Evolutionary conservation across 2,329 filamentous ascomycete species (phyloP), one percentile per base, ranked within the genome.

Genomic region (Cercospora sp.): DNA sequence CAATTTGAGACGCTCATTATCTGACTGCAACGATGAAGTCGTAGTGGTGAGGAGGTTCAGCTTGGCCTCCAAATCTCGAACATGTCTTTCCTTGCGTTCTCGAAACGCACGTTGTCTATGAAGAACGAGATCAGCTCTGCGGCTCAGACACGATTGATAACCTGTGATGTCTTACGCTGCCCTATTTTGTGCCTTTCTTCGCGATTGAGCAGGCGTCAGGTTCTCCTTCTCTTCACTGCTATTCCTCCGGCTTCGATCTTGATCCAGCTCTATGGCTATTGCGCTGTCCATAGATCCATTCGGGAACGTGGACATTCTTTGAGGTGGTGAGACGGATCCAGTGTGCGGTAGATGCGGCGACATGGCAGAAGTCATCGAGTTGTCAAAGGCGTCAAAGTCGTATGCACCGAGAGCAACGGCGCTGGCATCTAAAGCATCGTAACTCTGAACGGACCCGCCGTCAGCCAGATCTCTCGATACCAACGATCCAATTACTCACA

Each of bases 71-170:
- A 98, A 89, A 69, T 98, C 93, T 79, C 94, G 94, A 70, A 98
- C 93, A 77, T 97, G 94, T 67, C 90, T 90, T 79, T 98, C 94
- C 80, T 98, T 98, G 74, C 94, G 90, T 81, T 98, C 94, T 69
- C 94, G 92, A 80, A 98, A 98, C 34, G 95, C 94, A 74, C 94
- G 90, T 85, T 98, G 95, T 59, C 94, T 97, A 72, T 49, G n/a
- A 16, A 51, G 16, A 12, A 16, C 45, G 43, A 62, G 55, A 37
- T 37, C 28, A 59, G 55, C 55, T 21, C 21, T 57, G 28, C 21
- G 40, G 55, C n/a, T 45, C 21, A 58, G 21, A 57, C 55, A 28
- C 24, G 26, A n/a, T 37, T 21, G 55, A 21, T 34, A 6, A 13
- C 16, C 3, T 59, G 16, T n/a, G 16, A 6, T 49, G 40, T 82